Conservation (phyloP, 768 basidiomycete genomes). For the Pulveroboletus sp. region DNA sequence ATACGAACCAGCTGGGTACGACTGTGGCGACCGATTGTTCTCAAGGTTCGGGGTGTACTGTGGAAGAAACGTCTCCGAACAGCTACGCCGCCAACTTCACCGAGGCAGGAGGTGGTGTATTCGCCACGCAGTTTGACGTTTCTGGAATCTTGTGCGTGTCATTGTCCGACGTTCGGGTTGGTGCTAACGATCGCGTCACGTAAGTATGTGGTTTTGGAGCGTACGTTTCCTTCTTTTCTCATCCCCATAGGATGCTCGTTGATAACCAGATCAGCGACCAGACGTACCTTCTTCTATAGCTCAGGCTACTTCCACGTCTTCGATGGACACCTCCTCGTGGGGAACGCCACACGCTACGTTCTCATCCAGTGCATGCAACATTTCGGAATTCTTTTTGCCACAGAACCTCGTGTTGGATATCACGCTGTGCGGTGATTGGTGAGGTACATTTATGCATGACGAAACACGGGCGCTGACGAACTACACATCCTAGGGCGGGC, state of each 20-base stretch:
- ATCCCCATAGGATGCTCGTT: conserved; percentile 6
- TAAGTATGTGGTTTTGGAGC: conserved; percentile 49
- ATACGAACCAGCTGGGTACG: conserved; percentile 32
- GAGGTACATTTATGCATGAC: conserved; percentile 9
- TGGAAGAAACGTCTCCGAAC: conserved; percentile 28
- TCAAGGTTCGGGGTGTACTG: conserved; percentile 27
- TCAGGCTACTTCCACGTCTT: conserved; percentile 28
- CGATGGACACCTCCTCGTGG: conserved; percentile 40
- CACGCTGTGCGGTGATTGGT: conserved; percentile 51
- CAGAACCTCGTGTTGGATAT: conserved; percentile 55
- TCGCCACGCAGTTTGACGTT: conserved; percentile 64
- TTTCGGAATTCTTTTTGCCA: conserved; percentile 41
- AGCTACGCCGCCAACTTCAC: conserved; percentile 25
- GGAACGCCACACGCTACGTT: conserved; percentile 44
- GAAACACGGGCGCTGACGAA: not conserved
- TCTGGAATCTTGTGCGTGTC: conserved; percentile 45
- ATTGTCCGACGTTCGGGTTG: not conserved
- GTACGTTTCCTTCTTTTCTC: conserved; percentile 27
- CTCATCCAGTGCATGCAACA: conserved; percentile 40
- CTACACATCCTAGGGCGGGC: conserved; percentile 46
- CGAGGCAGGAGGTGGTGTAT: conserved; percentile 54
- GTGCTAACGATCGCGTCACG: conserved; percentile 1
- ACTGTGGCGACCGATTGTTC: conserved; percentile 24
- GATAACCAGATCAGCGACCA: conserved; percentile 29
- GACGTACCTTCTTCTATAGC: conserved; percentile 36